A percentile compares a stretch with the other conserved stretches of the same genome.
These are phyloP conservation scores for Yamadazyma songkhlaensis DNA, from an alignment of 1,139 yeast genomes.

Conservation along the genomic window DNA sequence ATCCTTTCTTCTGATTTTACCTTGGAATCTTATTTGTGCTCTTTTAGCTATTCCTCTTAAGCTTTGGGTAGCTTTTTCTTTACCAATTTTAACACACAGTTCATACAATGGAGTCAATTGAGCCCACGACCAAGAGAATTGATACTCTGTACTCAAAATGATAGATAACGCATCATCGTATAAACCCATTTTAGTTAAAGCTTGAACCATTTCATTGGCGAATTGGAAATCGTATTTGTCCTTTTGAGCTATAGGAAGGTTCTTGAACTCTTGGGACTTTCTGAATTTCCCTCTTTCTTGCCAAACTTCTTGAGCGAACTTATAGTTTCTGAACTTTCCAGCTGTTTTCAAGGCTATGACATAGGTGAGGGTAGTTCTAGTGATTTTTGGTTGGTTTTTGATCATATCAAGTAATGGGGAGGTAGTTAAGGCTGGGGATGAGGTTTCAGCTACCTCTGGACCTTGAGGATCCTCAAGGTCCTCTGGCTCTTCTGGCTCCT, in stretches of 20 bases:
- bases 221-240: conserved; percentile 61
- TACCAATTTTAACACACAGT: conserved; percentile 52
- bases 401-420: conserved; percentile 26
- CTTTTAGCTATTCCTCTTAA: conserved; percentile 35
- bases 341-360: conserved; percentile 68
- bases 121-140: conserved; percentile 70
- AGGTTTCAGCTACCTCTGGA: conserved; percentile 2
- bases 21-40: conserved; percentile 35
- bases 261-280: conserved; percentile 47
- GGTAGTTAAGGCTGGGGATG: conserved; percentile 12
- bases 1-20: conserved; percentile 36
- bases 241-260: conserved; percentile 35
- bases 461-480: conserved; percentile 9
- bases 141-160: conserved; percentile 61
- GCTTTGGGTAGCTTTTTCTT: conserved; percentile 32
- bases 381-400: conserved; percentile 19
- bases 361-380: conserved; percentile 55
- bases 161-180: conserved; percentile 70
- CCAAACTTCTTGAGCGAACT: conserved; percentile 69
- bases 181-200: conserved; percentile 50
- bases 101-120: conserved; percentile 47
- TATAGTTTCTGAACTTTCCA: conserved; percentile 47
- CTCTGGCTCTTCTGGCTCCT: conserved; percentile 7
- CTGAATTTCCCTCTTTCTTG: conserved; percentile 73
- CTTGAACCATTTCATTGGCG: conserved; percentile 61